Conservation (phyloP, 805 yeast genomes). For the Ogataea methylovora region DNA sequence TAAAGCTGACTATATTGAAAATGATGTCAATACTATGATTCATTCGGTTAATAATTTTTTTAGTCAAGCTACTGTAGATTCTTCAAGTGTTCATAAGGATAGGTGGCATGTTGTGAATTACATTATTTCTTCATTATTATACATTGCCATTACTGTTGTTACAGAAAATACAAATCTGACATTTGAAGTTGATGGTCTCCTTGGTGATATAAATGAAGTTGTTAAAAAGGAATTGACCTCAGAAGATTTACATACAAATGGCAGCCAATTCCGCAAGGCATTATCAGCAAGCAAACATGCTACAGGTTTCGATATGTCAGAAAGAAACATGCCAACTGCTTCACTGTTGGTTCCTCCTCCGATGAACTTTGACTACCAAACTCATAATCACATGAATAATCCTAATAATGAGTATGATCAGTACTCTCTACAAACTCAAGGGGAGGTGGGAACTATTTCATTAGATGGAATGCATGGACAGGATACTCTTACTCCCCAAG, state of each 20-base stretch:
- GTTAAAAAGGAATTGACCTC: not conserved
- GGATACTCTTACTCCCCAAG: too few species aligned
- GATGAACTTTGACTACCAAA: too few species aligned
- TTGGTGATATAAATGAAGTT: constrained; percentile 9
- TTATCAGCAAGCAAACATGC: too few species aligned
- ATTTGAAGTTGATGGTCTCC: constrained; percentile 13
- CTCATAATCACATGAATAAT: too few species aligned
- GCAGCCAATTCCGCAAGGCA: too few species aligned
- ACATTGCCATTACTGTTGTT: constrained; percentile 13
- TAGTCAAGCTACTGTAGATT: constrained; percentile 2
- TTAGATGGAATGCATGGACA: too few species aligned
- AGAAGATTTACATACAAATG: not conserved
- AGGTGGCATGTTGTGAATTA: constrained; percentile 13
- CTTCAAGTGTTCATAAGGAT: not conserved
- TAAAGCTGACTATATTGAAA: constrained; percentile 4
- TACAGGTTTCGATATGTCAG: too few species aligned
- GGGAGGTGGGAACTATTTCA: too few species aligned
- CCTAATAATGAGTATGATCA: too few species aligned
- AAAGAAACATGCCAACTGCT: too few species aligned
- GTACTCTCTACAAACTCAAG: too few species aligned
- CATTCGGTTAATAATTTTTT: constrained; percentile 11
- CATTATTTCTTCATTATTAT: constrained; percentile 14
- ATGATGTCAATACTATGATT: constrained; percentile 19
- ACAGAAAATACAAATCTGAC: constrained; percentile 6
- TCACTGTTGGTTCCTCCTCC: too few species aligned